Base-by-base conservation (phyloP, 331 rosid genomes). In the Spiraea crenata region DNA sequence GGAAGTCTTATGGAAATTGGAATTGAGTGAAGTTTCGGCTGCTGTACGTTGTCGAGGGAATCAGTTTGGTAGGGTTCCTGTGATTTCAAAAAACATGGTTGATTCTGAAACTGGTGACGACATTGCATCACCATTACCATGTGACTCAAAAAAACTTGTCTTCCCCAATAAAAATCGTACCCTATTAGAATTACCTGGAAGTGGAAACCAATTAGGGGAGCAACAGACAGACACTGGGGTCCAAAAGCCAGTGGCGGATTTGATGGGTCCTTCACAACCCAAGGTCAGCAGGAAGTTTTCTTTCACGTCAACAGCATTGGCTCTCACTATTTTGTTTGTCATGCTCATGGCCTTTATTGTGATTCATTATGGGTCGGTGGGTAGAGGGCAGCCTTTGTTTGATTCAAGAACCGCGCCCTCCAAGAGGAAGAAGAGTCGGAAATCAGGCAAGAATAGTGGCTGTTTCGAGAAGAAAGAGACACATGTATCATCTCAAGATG, bases 1-100 rank as follows among this genome's bases (percentile, higher is more conserved):
- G 56, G 41, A 80, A n/a, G 79, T 83, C 38, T 63, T 82, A 20
- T 92, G 98, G 98, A 88, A 81, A 63, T 65, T 86, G 91, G 65
- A 81, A 2, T 76, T 88, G 55, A 85, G 88, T 52, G 98, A 89
- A 73, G 79, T 92, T 59, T 82, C 80, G 78, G 92, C 92, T 65
- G 66, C 79, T 25, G 77, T 86, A 5, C 54, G 63, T 72, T 92
- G 98, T 66, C 81, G 74, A 25, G 87, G 81, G 20, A 76, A 70
- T 56, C 79, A 70, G 7, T 60, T 73, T 64, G 65, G 68, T 19
- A 58, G 57, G 13, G 48, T 48, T 57, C 71, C 79, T 20, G 65
- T 80, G 68, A 83, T 70, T 66, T 70, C 75, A 25, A 82, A 77
- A 50, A 67, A 76, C 59, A 82, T 46, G 45, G 57, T 63, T 76